Conservation (phyloP, 2,329 filamentous ascomycete genomes). For the Bertia moriformis region DNA sequence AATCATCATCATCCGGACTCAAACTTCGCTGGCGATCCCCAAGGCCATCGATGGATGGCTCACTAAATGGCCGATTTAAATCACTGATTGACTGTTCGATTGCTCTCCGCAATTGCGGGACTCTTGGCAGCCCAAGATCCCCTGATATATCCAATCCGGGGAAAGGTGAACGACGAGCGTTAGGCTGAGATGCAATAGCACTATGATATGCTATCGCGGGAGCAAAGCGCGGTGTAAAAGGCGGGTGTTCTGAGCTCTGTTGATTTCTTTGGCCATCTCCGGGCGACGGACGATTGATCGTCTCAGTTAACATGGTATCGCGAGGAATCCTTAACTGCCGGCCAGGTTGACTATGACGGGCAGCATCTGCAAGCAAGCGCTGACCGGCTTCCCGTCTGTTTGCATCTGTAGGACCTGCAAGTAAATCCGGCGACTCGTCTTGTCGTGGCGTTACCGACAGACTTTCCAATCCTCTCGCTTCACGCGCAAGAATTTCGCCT, state of each 20-base stretch:
- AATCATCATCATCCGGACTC: slow-evolving; percentile 52
- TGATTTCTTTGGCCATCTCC: neutral
- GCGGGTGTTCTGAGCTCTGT: neutral
- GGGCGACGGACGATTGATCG: neutral
- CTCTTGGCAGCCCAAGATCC: neutral
- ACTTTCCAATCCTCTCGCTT: neutral
- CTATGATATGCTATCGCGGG: neutral
- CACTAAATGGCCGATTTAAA: neutral
- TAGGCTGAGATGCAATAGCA: neutral
- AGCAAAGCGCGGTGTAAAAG: neutral
- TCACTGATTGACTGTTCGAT: neutral
- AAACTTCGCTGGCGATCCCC: slow-evolving; percentile 73
- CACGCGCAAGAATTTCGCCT: neutral
- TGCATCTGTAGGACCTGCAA: neutral
- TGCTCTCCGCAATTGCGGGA: neutral
- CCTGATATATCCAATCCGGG: neutral
- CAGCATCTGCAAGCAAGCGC: neutral
- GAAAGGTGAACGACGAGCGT: neutral
- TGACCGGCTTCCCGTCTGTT: neutral
- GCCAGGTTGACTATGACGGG: neutral
- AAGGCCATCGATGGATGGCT: slow-evolving; percentile 46
- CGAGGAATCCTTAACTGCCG: neutral
- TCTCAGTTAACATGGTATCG: neutral
- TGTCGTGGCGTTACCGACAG: neutral
- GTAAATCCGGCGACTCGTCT: neutral